These are phyloP conservation scores for Blastobotrys ciferrii DNA, from an alignment of 1,139 yeast genomes.

Conservation along the genomic window DNA sequence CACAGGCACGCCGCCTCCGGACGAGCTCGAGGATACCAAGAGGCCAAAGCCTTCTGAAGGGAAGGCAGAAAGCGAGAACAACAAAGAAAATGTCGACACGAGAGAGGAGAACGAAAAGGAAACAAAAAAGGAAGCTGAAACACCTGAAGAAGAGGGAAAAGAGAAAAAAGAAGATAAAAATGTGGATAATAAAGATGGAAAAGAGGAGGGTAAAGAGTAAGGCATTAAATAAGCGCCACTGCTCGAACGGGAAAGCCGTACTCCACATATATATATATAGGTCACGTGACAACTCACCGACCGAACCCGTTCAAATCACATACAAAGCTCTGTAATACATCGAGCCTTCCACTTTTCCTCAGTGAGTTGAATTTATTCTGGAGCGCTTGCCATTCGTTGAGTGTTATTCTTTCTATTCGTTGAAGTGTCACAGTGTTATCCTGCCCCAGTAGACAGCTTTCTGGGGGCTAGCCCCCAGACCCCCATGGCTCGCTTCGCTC, in stretches of 20 bases:
- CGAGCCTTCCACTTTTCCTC: too few species aligned
- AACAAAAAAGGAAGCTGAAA: conserved; percentile 2
- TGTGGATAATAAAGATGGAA: too few species aligned
- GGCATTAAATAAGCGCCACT: neutral
- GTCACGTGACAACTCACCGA: neutral
- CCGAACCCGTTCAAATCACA: too few species aligned
- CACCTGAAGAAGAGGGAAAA: neutral
- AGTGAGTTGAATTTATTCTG: too few species aligned
- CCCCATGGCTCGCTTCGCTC: too few species aligned
- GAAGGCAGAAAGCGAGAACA: neutral
- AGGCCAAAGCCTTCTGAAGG: too few species aligned
- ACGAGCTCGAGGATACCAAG: conserved; percentile 3
- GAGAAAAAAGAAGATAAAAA: neutral
- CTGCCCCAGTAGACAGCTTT: neutral
- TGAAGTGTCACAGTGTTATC: too few species aligned
- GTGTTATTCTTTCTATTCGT: too few species aligned
- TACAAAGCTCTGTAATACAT: too few species aligned
- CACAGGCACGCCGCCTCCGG: conserved; percentile 28
- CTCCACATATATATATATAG: too few species aligned
- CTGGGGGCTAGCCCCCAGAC: too few species aligned
- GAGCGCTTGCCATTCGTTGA: too few species aligned
- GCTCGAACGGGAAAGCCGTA: neutral
- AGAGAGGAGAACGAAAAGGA: conserved; percentile 1
- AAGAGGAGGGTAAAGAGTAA: neutral
- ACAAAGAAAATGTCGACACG: neutral